Evolutionary conservation across 1,284 basidiomycete genomes (phyloP).

Genomic region (Irpex lacteus): DNA sequence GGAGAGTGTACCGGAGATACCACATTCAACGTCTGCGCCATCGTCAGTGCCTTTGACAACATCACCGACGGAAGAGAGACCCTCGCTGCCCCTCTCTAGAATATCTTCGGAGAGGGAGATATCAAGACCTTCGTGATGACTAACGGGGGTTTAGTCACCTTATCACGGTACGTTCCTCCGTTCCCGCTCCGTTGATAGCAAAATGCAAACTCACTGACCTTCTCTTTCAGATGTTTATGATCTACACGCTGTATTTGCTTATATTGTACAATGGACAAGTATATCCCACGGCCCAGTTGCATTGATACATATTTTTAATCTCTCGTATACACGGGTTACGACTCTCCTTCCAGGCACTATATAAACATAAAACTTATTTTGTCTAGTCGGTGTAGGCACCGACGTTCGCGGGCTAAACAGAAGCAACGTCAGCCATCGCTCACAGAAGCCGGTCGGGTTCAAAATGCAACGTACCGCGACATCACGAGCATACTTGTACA

Average conservation of each 20-base stretch:
- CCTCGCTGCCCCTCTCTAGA: not conserved
- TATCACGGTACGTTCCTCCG: not conserved
- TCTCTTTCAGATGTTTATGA: not conserved
- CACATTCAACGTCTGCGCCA: slow-evolving; percentile 19
- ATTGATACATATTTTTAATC: slow-evolving; percentile 3
- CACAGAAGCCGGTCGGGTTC: not conserved
- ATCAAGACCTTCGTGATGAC: not conserved
- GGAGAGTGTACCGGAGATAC: slow-evolving; percentile 22
- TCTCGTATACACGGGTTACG: slow-evolving; percentile 13
- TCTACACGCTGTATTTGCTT: slow-evolving; percentile 5
- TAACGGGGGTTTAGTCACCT: not conserved
- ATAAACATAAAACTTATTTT: not conserved
- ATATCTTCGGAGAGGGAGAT: not conserved
- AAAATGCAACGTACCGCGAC: slow-evolving; percentile 59
- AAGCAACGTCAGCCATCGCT: slow-evolving; percentile 12
- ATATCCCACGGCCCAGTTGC: slow-evolving; percentile 6
- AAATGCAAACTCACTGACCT: not conserved
- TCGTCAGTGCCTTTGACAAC: slow-evolving; percentile 7
- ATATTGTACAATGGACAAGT: not conserved
- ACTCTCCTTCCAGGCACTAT: not conserved
- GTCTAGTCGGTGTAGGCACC: slow-evolving; percentile 76
- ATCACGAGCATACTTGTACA: slow-evolving; percentile 76
- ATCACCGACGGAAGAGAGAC: not conserved
- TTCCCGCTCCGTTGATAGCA: not conserved
- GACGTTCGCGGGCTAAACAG: slow-evolving; percentile 61